These are phyloP conservation scores for Knufia fluminis DNA, from an alignment of 2,329 filamentous ascomycete species.

Conservation along the genomic window DNA sequence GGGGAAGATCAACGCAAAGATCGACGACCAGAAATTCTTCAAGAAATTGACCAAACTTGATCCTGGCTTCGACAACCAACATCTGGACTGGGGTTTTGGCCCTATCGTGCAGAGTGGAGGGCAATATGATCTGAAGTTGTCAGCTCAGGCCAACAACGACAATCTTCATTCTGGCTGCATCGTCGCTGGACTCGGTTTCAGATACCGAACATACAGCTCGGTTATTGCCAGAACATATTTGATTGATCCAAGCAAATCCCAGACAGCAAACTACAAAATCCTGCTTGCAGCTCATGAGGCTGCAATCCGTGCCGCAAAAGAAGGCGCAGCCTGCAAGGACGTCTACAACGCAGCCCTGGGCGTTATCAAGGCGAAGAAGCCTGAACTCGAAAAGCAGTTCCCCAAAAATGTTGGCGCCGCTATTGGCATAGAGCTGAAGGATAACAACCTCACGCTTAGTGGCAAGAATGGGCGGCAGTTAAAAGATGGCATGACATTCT, in stretches of 20 bases:
- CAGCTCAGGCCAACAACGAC: slow-evolving; percentile 64
- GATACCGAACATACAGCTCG: slow-evolving; percentile 94
- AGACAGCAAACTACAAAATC: slow-evolving; percentile 90
- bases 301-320: slow-evolving; percentile 83
- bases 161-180: slow-evolving; percentile 87
- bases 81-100: slow-evolving; percentile 89
- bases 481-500: slow-evolving; percentile 95
- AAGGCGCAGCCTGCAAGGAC: slow-evolving; percentile 78
- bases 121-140: slow-evolving; percentile 82
- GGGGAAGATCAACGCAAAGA: slow-evolving; percentile 81
- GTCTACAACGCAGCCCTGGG: slow-evolving; percentile 79
- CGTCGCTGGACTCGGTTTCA: slow-evolving; percentile 78
- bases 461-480: slow-evolving; percentile 73
- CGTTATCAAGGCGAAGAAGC: slow-evolving; percentile 80
- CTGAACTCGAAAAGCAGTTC: slow-evolving; percentile 91
- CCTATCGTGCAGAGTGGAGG: slow-evolving; percentile 92
- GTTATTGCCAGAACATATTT: slow-evolving; percentile 88
- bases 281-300: slow-evolving; percentile 74
- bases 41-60: slow-evolving; percentile 73
- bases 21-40: slow-evolving; percentile 92
- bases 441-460: slow-evolving; percentile 73
- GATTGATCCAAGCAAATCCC: slow-evolving; percentile 91
- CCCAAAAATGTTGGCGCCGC: slow-evolving; percentile 85
- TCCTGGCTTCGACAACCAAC: slow-evolving; percentile 72
- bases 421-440: slow-evolving; percentile 84